These are phyloP conservation scores for Madurella fahalii DNA, from an alignment of 2,329 filamentous ascomycete genomes.

Conservation along the genomic window DNA sequence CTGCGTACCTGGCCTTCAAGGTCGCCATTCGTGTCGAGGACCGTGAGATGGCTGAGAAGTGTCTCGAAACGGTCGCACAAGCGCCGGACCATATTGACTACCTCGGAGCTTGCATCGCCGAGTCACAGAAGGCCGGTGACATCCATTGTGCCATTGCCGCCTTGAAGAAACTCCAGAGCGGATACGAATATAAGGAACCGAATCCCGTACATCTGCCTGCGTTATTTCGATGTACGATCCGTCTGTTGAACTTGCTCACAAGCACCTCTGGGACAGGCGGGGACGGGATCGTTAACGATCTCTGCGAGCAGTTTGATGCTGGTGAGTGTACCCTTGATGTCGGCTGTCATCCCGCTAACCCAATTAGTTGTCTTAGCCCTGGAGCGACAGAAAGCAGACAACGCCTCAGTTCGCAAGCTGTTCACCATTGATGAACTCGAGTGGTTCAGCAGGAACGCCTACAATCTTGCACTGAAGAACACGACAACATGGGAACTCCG, in stretches of 20 bases:
- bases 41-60: constrained; percentile 54
- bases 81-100: constrained; percentile 54
- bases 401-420: constrained; percentile 35
- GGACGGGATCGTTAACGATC: constrained; percentile 7
- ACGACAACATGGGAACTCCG: constrained; percentile 50
- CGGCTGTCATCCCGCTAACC: constrained; percentile 20
- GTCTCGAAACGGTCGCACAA: constrained; percentile 58
- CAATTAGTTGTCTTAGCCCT: constrained; percentile 44
- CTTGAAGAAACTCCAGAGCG: constrained; percentile 57
- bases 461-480: constrained; percentile 69
- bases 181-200: constrained; percentile 45
- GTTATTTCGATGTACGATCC: constrained; percentile 59
- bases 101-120: constrained; percentile 75
- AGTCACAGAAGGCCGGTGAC: constrained; percentile 65
- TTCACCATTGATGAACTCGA: constrained; percentile 66
- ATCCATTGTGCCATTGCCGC: constrained; percentile 55
- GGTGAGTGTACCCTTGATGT: constrained; percentile 4
- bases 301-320: constrained; percentile 20
- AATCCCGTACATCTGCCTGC: constrained; percentile 56
- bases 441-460: constrained; percentile 80
- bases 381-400: constrained; percentile 31
- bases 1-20: constrained; percentile 72
- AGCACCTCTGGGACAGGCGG: constrained; percentile 28
- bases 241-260: constrained; percentile 43
- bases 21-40: constrained; percentile 59